Percentiles rank a stretch among this genome's conserved stretches.
Conservation (phyloP, 2,329 filamentous ascomycete genomes). For the Plenodomus lindquistii region DNA sequence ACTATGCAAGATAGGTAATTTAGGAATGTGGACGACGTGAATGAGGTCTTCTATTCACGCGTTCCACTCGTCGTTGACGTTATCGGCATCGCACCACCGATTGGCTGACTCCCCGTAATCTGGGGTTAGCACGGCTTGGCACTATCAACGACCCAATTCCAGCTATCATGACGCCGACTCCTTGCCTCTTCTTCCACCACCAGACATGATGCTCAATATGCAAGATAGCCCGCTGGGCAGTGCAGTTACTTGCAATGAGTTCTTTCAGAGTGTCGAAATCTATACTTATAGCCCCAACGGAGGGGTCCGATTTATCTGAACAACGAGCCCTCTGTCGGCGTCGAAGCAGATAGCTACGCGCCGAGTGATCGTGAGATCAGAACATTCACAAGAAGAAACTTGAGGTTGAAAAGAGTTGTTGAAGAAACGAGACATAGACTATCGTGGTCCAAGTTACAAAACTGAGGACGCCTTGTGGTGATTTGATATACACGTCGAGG, state of each 20-base stretch:
- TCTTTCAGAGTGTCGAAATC: slow-evolving; percentile 30
- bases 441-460: neutral
- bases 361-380: slow-evolving; percentile 17
- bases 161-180: slow-evolving; percentile 23
- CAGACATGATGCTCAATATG: slow-evolving; percentile 32
- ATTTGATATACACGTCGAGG: neutral
- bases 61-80: slow-evolving; percentile 11
- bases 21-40: neutral
- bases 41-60: slow-evolving; percentile 4
- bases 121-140: slow-evolving; percentile 22
- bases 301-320: slow-evolving; percentile 55
- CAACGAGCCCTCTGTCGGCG: slow-evolving; percentile 29
- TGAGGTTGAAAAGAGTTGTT: neutral
- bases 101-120: slow-evolving; percentile 15
- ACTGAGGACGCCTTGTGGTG: neutral
- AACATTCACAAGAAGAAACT: neutral
- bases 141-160: slow-evolving; percentile 7
- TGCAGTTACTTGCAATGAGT: slow-evolving; percentile 22
- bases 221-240: slow-evolving; percentile 31
- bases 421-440: neutral
- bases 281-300: slow-evolving; percentile 57
- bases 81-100: slow-evolving; percentile 19
- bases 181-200: slow-evolving; percentile 26
- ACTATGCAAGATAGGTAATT: neutral
- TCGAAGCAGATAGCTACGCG: slow-evolving; percentile 32